Conservation (phyloP, 2,329 filamentous ascomycete species). For the Colletotrichum sp. region DNA sequence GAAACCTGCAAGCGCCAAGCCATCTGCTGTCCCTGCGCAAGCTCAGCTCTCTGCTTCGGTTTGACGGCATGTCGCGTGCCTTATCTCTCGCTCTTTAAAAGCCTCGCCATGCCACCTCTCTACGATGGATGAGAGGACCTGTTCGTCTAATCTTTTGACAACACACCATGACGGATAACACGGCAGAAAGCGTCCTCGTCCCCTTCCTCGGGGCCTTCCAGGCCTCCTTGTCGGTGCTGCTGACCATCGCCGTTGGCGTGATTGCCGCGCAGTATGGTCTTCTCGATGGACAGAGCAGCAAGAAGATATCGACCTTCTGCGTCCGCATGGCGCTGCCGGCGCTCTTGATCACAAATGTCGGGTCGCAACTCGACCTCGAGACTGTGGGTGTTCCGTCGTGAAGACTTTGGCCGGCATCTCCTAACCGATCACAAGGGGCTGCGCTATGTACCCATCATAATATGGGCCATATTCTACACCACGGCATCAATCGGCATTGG, state of each 20-base stretch:
- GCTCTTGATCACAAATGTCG: conserved; percentile 50
- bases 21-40: background rate
- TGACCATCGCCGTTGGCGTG: conserved; percentile 50
- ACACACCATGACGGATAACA: conserved; percentile 9
- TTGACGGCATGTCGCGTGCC: background rate
- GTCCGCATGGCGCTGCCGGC: conserved; percentile 53
- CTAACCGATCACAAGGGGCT: conserved; percentile 20
- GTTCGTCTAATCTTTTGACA: background rate
- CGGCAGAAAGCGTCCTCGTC: conserved; percentile 27
- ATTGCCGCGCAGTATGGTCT: conserved; percentile 43
- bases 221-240: conserved; percentile 50
- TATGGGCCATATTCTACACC: conserved; percentile 42
- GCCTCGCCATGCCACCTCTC: background rate
- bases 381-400: conserved; percentile 25
- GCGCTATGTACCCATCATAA: conserved; percentile 41
- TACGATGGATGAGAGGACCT: background rate
- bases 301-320: conserved; percentile 50
- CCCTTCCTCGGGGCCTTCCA: conserved; percentile 52
- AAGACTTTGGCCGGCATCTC: background rate
- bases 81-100: background rate
- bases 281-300: conserved; percentile 38
- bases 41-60: background rate
- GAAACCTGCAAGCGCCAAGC: background rate
- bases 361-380: conserved; percentile 41
- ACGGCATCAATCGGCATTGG: conserved; percentile 44